Base-by-base conservation (phyloP, 441 rosid species). In the Populus hybrid region DNA sequence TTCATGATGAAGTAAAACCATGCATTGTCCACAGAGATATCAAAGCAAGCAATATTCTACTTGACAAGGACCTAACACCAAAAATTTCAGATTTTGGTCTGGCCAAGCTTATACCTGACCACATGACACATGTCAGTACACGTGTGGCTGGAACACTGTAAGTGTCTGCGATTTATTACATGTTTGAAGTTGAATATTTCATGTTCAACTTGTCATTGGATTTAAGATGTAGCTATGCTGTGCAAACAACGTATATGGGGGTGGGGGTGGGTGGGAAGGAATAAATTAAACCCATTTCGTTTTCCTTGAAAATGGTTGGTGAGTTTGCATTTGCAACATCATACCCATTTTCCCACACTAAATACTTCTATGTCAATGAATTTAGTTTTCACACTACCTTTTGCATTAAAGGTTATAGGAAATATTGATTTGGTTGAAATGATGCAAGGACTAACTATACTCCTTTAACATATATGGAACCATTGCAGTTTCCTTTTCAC, bases 81-180 rank as follows among this genome's bases (percentile, higher is more conserved):
- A 93, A 88, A 90, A 93, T 95, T 76, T 83, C 99, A 64, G 99
- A 95, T 86, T 95, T 95, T 83, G 99, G 99, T 78, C 93, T 95
- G 9, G 99, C 99, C 2, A 95, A 85, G 86, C 96, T 95, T 83
- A 89, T 95, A 75, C 99, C 98, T 9, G 80, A 89, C 24, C 83
- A 90, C 79, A 77, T 88, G 92, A 92, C 98, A 73, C 99, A 95
- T 80, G 94, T 95, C 79, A 95, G 98, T 82, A 95, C 99, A 28
- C 94, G 97, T 50, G 99, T 95, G 9, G 98, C 99, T 9, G 99
- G 99, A 73, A 95, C 99, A 83, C 82, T 95, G 99, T 95, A 81
- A 90, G 98, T 87, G 79, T 61, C 67, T 64, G 9, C 16, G 69
- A 74, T 45, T 76, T 21, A 35, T 42, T 70, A 61, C 71, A 26